Evolutionary conservation across 306 rosid genomes (phyloP).

Genomic region (Elaeagnus macrophylla): DNA sequence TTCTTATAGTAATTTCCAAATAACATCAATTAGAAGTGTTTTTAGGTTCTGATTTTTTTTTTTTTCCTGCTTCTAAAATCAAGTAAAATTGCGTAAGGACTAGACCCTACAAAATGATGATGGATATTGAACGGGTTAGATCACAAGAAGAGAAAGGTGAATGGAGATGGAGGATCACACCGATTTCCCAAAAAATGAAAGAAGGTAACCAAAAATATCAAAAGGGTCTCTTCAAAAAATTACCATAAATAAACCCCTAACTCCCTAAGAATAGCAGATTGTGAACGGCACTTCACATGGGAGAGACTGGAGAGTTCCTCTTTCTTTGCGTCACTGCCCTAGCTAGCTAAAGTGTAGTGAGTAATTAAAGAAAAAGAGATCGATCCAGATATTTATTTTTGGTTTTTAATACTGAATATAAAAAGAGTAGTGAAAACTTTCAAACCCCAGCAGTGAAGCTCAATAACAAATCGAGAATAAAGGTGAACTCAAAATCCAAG

Average conservation of each 20-base stretch:
- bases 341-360: slow-evolving; percentile 7
- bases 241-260: slow-evolving; percentile 21
- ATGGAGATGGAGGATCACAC: background rate
- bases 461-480: slow-evolving; percentile 25
- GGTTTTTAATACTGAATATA: background rate
- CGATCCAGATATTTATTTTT: too few relatives aligned
- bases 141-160: too few relatives aligned
- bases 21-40: too few relatives aligned
- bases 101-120: too few relatives aligned
- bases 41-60: too few relatives aligned
- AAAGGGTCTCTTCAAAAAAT: slow-evolving; percentile 5
- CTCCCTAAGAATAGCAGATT: slow-evolving; percentile 17
- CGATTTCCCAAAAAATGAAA: slow-evolving; percentile 1
- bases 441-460: slow-evolving; percentile 14
- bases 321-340: slow-evolving; percentile 20
- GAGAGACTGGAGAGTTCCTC: too few relatives aligned
- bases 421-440: slow-evolving; percentile 9
- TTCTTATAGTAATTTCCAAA: too few relatives aligned
- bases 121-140: too few relatives aligned
- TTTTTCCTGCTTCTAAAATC: too few relatives aligned
- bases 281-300: slow-evolving; percentile 37
- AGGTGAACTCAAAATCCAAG: slow-evolving; percentile 22
- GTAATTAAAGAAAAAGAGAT: background rate
- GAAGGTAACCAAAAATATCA: slow-evolving; percentile 6
- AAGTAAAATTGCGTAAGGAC: too few relatives aligned